These are phyloP conservation scores for Metschnikowia hibisci DNA, from an alignment of 805 yeast genomes.

Conservation along the genomic window DNA sequence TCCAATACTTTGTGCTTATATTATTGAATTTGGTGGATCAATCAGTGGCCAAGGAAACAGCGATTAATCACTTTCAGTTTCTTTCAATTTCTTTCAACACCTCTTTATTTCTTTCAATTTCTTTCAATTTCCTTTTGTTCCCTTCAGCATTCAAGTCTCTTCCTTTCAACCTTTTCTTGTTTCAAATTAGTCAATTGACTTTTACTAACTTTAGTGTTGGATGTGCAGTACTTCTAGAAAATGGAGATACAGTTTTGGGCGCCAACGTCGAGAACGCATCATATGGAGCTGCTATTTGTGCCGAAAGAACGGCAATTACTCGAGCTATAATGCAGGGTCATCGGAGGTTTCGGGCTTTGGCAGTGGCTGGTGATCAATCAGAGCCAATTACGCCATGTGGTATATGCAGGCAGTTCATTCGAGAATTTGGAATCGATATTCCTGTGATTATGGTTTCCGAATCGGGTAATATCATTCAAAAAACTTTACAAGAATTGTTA, in stretches of 20 bases:
- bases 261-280: conserved; percentile 94
- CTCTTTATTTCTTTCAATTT: too few species aligned
- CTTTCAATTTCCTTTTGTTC: too few species aligned
- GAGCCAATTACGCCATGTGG: conserved; percentile 86
- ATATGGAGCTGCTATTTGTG: conserved; percentile 55
- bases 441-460: conserved; percentile 68
- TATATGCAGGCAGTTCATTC: conserved; percentile 82
- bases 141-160: too few species aligned
- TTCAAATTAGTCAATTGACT: too few species aligned
- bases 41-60: too few species aligned
- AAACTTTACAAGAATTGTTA: conserved; percentile 58
- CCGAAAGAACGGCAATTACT: conserved; percentile 37
- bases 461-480: conserved; percentile 43
- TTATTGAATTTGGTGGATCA: too few species aligned
- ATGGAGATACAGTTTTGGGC: conserved; percentile 55
- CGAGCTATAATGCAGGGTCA: conserved; percentile 37
- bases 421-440: conserved; percentile 66
- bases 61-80: too few species aligned
- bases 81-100: too few species aligned
- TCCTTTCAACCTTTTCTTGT: too few species aligned
- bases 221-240: conserved; percentile 56
- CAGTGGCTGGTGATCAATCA: conserved; percentile 56
- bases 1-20: too few species aligned
- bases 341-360: conserved; percentile 52
- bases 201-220: conserved; percentile 56